Evolutionary conservation across 2,329 filamentous ascomycete genomes (phyloP).

Genomic region (Microdochium paspali): DNA sequence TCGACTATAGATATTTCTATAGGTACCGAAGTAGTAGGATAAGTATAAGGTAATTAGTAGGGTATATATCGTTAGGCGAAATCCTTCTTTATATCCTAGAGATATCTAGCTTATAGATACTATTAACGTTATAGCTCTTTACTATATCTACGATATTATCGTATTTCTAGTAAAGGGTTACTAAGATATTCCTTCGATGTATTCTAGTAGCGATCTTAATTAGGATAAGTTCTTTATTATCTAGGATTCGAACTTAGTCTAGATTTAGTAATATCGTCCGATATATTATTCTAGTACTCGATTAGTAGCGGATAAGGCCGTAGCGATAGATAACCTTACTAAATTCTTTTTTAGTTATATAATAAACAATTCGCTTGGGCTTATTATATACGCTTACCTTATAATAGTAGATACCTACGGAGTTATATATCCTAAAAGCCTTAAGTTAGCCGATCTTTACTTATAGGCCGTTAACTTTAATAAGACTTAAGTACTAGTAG

Average conservation of each 20-base stretch:
- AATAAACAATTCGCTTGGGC: conserved; percentile 75
- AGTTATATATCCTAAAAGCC: conserved; percentile 59
- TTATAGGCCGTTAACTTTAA: conserved; percentile 90
- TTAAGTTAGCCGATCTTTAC: conserved; percentile 69
- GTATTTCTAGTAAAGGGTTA: conserved; percentile 81
- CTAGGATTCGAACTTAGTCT: conserved; percentile 74
- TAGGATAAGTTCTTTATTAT: conserved; percentile 94
- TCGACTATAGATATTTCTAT: conserved; percentile 83
- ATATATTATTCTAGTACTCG: conserved; percentile 66
- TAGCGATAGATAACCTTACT: conserved; percentile 64
- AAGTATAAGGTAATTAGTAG: conserved; percentile 61
- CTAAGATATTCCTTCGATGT: conserved; percentile 82
- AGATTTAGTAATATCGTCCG: conserved; percentile 30
- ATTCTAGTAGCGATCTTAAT: conserved; percentile 90
- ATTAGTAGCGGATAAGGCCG: conserved; percentile 47
- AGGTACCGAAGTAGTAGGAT: conserved; percentile 40
- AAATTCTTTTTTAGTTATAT: conserved; percentile 88
- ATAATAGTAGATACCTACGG: conserved; percentile 65
- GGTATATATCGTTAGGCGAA: conserved; percentile 76
- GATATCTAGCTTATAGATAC: conserved; percentile 84
- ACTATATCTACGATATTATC: conserved; percentile 74
- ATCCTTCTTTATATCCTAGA: conserved; percentile 87
- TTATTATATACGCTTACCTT: conserved; percentile 75
- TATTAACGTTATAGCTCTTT: conserved; percentile 63
- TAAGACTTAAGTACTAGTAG: conserved; percentile 75